Percentiles rank a stretch among this genome's conserved stretches.
phyloP scores from a whole-genome alignment of 257 asterid species.

The Forsythia suspensa region DNA sequence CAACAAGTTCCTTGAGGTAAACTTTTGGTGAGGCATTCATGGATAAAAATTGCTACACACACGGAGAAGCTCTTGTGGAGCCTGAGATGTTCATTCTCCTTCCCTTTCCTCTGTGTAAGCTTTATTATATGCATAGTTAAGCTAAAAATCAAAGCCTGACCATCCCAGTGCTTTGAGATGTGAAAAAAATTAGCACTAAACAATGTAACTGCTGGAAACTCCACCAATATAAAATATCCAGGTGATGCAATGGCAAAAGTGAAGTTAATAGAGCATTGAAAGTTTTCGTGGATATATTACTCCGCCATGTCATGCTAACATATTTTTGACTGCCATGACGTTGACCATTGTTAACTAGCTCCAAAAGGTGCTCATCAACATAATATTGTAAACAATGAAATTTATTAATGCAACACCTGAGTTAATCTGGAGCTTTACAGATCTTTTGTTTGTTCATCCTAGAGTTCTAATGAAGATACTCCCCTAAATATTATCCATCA shows the following conservation, averaged over 20 bases:
- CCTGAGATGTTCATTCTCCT: background rate
- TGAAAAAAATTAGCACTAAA: background rate
- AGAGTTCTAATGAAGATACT: conserved; percentile 2
- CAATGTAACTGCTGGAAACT: background rate
- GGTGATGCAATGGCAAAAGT: background rate
- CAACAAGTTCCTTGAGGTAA: conserved; percentile 92
- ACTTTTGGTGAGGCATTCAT: conserved; percentile 8
- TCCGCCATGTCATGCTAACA: background rate
- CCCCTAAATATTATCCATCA: background rate
- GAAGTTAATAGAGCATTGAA: background rate
- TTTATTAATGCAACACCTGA: background rate
- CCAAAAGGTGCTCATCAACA: background rate
- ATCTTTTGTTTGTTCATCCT: conserved; percentile 16
- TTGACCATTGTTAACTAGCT: background rate
- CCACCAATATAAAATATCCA: background rate
- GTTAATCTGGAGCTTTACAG: conserved; percentile 13
- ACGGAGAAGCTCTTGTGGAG: conserved; percentile 5
- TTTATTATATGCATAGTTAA: background rate
- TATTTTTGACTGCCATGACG: background rate
- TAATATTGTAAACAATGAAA: background rate
- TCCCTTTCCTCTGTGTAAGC: background rate
- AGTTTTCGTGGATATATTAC: background rate
- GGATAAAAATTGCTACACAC: conserved; percentile 7
- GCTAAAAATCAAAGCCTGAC: background rate
- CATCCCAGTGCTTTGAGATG: background rate